Evolutionary conservation across 2,329 filamentous ascomycete genomes (phyloP).

Genomic region (Xylaria polymorpha): DNA sequence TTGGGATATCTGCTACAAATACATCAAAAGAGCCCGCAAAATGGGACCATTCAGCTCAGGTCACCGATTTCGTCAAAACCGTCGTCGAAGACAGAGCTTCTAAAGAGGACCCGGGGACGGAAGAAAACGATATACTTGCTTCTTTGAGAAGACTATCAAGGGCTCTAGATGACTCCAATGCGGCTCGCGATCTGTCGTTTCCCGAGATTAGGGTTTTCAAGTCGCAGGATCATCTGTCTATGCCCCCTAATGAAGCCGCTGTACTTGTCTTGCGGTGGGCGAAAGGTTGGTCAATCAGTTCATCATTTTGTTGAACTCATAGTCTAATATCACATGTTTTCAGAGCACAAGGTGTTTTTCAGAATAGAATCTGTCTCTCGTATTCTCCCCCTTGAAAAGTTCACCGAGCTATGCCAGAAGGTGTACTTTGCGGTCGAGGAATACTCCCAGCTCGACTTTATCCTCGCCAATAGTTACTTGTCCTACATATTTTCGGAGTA

Average conservation of each 20-base stretch:
- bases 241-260: constrained; percentile 49
- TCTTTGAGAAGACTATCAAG: constrained; percentile 33
- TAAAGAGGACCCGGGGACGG: constrained; percentile 25
- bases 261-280: constrained; percentile 50
- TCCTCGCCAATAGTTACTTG: constrained; percentile 53
- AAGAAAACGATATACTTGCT: constrained; percentile 32
- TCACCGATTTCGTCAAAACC: constrained; percentile 51
- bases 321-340: constrained; percentile 13
- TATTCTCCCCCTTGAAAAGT: constrained; percentile 50
- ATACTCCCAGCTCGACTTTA: constrained; percentile 50
- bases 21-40: constrained; percentile 24
- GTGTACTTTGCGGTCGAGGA: constrained; percentile 53
- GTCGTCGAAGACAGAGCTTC: constrained; percentile 34
- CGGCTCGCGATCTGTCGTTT: constrained; percentile 15
- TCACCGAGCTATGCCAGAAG: constrained; percentile 50
- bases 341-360: constrained; percentile 46
- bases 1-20: not conserved
- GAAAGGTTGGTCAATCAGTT: constrained; percentile 44
- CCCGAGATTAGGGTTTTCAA: constrained; percentile 21
- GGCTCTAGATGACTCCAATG: constrained; percentile 28
- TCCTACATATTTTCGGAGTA: constrained; percentile 53
- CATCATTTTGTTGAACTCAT: not conserved
- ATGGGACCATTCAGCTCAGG: constrained; percentile 52
- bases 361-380: constrained; percentile 50
- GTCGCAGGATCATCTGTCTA: constrained; percentile 30